A percentile compares a stretch with the other conserved stretches of the same genome.
phyloP scores from a whole-genome alignment of 805 yeast genomes.

The Spathaspora boniae region DNA sequence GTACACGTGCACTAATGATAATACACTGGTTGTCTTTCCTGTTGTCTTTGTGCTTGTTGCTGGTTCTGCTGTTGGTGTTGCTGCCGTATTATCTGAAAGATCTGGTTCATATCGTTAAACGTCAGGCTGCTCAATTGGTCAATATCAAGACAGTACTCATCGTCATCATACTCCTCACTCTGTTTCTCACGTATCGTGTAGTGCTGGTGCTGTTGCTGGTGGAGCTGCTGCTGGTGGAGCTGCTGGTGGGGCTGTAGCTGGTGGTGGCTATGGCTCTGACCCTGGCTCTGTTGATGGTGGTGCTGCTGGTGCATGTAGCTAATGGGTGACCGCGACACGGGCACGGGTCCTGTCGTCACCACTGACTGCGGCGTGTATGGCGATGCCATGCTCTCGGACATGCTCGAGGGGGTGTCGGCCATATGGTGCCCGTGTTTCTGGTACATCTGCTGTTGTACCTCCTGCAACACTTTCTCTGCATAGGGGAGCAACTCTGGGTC shows the following conservation, averaged over 20 bases:
- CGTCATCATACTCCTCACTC: constrained; percentile 35
- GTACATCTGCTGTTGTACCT: constrained; percentile 7
- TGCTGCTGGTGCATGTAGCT: constrained; percentile 5
- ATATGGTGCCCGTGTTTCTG: constrained; percentile 6
- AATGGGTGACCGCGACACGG: constrained; percentile 4
- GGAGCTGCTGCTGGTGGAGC: constrained; percentile 10
- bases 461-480: constrained; percentile 9
- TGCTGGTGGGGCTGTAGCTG: neutral
- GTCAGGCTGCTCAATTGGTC: constrained; percentile 32
- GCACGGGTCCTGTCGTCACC: neutral
- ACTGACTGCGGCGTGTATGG: constrained; percentile 8
- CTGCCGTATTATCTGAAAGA: constrained; percentile 5
- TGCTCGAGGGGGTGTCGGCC: too few relatives aligned
- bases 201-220: constrained; percentile 6
- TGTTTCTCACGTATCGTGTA: constrained; percentile 1
- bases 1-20: constrained; percentile 1
- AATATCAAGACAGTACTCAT: constrained; percentile 40
- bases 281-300: constrained; percentile 7
- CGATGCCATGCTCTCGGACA: too few relatives aligned
- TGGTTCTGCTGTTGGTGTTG: constrained; percentile 5
- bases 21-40: constrained; percentile 6
- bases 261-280: constrained; percentile 5
- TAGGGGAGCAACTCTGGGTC: constrained; percentile 13
- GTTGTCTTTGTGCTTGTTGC: constrained; percentile 2
- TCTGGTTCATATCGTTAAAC: constrained; percentile 6